Evolutionary conservation across 2,329 filamentous ascomycete species (phyloP).

Genomic region (Tetracladium maxilliforme): DNA sequence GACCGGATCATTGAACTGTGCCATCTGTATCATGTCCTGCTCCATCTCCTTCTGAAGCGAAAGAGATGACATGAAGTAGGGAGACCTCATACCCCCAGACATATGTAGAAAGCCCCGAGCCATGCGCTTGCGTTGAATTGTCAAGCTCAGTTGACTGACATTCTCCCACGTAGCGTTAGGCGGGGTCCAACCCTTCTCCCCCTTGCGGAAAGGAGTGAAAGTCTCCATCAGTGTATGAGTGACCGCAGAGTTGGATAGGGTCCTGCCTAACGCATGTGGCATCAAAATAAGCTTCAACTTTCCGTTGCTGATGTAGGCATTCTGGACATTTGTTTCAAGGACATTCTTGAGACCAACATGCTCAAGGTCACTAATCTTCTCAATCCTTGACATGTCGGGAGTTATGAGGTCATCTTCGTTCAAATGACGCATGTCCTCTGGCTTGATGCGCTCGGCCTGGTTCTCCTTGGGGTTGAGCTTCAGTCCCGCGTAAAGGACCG

Average conservation of each 20-base stretch:
- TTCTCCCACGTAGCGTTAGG: conserved; percentile 23
- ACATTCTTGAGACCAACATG: conserved; percentile 23
- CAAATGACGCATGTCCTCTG: conserved; percentile 24
- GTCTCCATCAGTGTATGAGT: conserved; percentile 25
- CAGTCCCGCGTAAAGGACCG: conserved; percentile 25
- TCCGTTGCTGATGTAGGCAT: conserved; percentile 26
- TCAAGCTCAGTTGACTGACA: no score
- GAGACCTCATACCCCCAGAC: no score
- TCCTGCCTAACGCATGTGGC: conserved; percentile 17
- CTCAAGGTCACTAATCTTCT: conserved; percentile 21
- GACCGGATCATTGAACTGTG: conserved; percentile 24
- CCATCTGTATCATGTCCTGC: no score
- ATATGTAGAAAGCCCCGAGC: no score
- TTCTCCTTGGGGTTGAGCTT: conserved; percentile 22
- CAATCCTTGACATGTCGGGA: conserved; percentile 24
- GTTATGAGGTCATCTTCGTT: conserved; percentile 25
- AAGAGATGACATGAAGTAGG: no score
- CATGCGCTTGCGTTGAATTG: no score
- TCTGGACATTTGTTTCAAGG: conserved; percentile 18
- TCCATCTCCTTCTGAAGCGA: no score
- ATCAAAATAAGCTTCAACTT: conserved; percentile 25
- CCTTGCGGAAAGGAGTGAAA: conserved; percentile 19
- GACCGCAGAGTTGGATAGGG: conserved; percentile 21
- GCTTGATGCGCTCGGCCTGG: conserved; percentile 18
- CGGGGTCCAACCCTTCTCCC: conserved; percentile 17